These are phyloP conservation scores for Fusarium virguliforme DNA, from an alignment of 2,329 filamentous ascomycete genomes.

Conservation along the genomic window DNA sequence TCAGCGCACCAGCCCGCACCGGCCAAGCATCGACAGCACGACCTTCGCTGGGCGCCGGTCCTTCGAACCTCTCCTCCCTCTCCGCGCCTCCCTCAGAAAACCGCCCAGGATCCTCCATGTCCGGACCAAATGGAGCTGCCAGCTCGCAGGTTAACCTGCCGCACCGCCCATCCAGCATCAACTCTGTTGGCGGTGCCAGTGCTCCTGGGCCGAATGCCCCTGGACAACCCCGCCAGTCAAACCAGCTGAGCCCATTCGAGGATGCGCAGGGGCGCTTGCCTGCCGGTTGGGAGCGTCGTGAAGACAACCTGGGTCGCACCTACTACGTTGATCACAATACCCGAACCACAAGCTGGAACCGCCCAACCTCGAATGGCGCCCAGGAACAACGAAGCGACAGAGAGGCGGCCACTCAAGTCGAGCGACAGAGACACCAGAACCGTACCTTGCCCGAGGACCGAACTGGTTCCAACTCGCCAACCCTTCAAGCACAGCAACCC, in stretches of 20 bases:
- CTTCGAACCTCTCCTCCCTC: slow-evolving; percentile 63
- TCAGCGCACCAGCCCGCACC: slow-evolving; percentile 77
- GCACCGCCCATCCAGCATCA: slow-evolving; percentile 66
- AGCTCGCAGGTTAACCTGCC: slow-evolving; percentile 61
- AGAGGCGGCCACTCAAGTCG: slow-evolving; percentile 92
- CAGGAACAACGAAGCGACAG: slow-evolving; percentile 81
- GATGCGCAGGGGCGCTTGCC: slow-evolving; percentile 95
- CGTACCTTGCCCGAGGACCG: slow-evolving; percentile 95
- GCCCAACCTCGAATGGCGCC: slow-evolving; percentile 85
- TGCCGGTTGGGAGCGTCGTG: slow-evolving; percentile 94
- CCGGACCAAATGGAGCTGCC: slow-evolving; percentile 63
- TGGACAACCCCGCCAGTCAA: slow-evolving; percentile 54
- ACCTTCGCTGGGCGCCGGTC: slow-evolving; percentile 62
- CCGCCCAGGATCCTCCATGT: slow-evolving; percentile 69
- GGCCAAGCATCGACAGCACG: slow-evolving; percentile 62
- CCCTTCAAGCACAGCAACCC: slow-evolving; percentile 71
- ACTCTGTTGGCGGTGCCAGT: slow-evolving; percentile 54
- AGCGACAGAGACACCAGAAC: slow-evolving; percentile 94
- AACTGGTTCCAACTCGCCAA: slow-evolving; percentile 93
- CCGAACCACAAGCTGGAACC: slow-evolving; percentile 94
- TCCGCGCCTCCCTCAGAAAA: slow-evolving; percentile 64
- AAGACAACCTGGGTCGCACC: slow-evolving; percentile 94
- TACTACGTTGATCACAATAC: slow-evolving; percentile 99
- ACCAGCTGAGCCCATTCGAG: slow-evolving; percentile 88
- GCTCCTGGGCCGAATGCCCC: slow-evolving; percentile 53